A percentile compares a stretch with the other conserved stretches of the same genome.
Conservation (phyloP, 345 rosid species). For the Rhodamnia argentea region DNA sequence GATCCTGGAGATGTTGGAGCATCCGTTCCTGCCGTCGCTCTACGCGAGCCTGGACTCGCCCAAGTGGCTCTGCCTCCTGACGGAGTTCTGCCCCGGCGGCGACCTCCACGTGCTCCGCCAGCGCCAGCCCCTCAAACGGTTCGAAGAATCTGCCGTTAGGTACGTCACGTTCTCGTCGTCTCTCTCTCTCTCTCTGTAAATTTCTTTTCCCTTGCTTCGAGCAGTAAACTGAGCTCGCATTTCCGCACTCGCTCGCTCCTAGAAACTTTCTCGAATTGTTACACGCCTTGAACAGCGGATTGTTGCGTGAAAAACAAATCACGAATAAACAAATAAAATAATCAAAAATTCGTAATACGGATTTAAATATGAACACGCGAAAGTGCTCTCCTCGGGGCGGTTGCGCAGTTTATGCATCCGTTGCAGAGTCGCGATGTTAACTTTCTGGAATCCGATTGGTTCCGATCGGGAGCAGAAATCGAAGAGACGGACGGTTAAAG, state of each 20-base stretch:
- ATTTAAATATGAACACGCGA: background rate
- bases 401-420: background rate
- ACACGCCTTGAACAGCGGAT: background rate
- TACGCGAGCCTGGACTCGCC: slow-evolving; percentile 64
- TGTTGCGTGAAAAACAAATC: background rate
- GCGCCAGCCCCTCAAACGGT: slow-evolving; percentile 63
- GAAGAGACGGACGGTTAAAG: background rate
- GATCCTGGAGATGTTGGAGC: slow-evolving; percentile 72
- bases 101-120: slow-evolving; percentile 97
- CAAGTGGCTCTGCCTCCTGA: slow-evolving; percentile 75
- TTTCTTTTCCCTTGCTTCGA: background rate
- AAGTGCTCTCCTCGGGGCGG: background rate
- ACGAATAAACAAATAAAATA: background rate
- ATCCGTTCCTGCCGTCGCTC: slow-evolving; percentile 80
- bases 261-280: background rate
- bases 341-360: background rate
- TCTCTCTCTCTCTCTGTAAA: background rate
- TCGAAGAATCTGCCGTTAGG: slow-evolving; percentile 87
- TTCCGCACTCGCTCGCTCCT: background rate
- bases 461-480: background rate
- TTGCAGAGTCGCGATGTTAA: background rate
- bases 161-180: slow-evolving; percentile 16
- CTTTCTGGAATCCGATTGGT: background rate
- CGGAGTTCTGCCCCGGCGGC: slow-evolving; percentile 96
- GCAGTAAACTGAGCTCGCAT: background rate